Evolutionary conservation across 768 basidiomycete genomes (phyloP).

Genomic region (Pleurotus pulmonarius): DNA sequence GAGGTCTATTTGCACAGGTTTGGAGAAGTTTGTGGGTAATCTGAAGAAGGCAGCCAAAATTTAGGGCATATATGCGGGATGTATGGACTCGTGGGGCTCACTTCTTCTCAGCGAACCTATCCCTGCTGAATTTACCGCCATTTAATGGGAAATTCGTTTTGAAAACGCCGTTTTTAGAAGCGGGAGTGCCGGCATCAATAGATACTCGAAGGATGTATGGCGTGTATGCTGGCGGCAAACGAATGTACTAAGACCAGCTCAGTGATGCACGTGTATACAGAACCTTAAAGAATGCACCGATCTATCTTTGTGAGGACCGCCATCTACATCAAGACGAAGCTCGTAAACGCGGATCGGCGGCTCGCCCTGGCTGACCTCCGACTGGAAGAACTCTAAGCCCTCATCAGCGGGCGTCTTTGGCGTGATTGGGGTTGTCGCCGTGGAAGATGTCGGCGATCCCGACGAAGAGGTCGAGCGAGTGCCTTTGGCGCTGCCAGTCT

Average conservation of each 20-base stretch:
- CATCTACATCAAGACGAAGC: conserved; percentile 82
- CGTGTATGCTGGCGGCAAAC: conserved; percentile 84
- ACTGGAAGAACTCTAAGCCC: conserved; percentile 83
- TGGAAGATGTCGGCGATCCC: conserved; percentile 17
- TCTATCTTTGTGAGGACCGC: conserved; percentile 82
- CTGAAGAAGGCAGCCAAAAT: conserved; percentile 31
- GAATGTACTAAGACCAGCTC: conserved; percentile 69
- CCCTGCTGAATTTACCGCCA: conserved; percentile 80
- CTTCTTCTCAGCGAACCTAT: conserved; percentile 72
- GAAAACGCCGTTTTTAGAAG: conserved; percentile 86
- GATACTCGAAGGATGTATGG: conserved; percentile 92
- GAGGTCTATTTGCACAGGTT: conserved; percentile 89
- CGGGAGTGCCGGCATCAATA: conserved; percentile 88
- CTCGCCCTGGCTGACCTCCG: conserved; percentile 46
- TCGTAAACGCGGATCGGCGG: conserved; percentile 80
- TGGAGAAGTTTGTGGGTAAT: conserved; percentile 81
- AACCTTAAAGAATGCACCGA: conserved; percentile 49
- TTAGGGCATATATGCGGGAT: conserved; percentile 15
- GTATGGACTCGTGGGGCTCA: conserved; percentile 31
- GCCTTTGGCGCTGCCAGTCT: conserved; percentile 9
- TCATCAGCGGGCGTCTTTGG: conserved; percentile 93
- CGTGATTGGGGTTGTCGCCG: conserved; percentile 36
- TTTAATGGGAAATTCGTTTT: conserved; percentile 97
- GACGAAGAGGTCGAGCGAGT: conserved; percentile 18
- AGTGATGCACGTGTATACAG: conserved; percentile 7